Conservation (phyloP, 208 protist species). For the Acanthamoeba rhysodes region DNA sequence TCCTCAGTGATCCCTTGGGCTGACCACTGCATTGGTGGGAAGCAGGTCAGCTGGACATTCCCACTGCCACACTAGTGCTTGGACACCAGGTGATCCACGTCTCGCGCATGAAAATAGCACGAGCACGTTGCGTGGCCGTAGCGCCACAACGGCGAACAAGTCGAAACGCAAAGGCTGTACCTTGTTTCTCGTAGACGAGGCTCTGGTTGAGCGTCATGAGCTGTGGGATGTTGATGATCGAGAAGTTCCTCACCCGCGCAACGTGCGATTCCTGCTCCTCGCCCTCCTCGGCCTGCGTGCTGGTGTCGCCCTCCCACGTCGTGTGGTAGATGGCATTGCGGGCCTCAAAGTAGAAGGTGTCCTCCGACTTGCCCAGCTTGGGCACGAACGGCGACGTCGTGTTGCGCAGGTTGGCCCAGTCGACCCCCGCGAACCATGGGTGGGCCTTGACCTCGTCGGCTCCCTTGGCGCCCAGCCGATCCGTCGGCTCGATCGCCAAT, state of each 20-base stretch:
- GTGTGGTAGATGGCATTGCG: conserved; percentile 13
- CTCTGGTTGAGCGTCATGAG: conserved; percentile 4
- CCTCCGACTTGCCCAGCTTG: background rate
- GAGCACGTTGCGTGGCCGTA: too few relatives aligned
- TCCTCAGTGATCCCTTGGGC: too few relatives aligned
- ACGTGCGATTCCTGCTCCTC: background rate
- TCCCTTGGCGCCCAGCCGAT: conserved; percentile 13
- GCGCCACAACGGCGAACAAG: background rate
- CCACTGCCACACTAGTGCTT: too few relatives aligned
- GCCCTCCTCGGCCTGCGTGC: background rate
- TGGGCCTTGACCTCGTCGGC: conserved; percentile 84
- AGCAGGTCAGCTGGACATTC: too few relatives aligned
- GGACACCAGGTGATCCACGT: too few relatives aligned
- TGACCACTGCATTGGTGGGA: too few relatives aligned
- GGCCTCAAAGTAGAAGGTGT: conserved; percentile 19
- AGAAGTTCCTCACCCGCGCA: background rate
- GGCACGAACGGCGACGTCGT: background rate
- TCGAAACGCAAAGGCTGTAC: background rate
- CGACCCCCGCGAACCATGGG: conserved; percentile 83
- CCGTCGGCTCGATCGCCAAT: background rate
- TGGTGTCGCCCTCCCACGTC: conserved; percentile 30
- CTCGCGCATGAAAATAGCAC: too few relatives aligned
- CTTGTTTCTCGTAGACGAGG: background rate
- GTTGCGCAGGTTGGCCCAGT: conserved; percentile 83
- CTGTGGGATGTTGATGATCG: conserved; percentile 1